These are phyloP conservation scores for Penicillium sp. DNA, from an alignment of 2,329 filamentous ascomycete genomes.

Conservation along the genomic window DNA sequence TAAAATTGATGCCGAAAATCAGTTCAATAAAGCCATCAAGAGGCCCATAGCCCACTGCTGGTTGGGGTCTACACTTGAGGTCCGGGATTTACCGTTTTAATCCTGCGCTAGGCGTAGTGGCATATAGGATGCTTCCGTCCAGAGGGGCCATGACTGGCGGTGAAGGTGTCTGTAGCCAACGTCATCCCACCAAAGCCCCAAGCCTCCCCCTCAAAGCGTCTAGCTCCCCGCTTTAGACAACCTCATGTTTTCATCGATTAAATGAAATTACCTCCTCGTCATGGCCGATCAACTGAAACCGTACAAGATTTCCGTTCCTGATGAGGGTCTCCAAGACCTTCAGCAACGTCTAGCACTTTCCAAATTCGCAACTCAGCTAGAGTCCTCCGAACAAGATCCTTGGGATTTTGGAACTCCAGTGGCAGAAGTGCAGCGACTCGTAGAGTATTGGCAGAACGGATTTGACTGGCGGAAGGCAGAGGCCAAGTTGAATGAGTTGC, in stretches of 20 bases:
- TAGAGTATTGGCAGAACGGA: constrained; percentile 54
- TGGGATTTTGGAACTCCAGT: constrained; percentile 22
- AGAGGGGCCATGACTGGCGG: not conserved
- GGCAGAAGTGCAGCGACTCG: constrained; percentile 47
- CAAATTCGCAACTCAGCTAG: constrained; percentile 18
- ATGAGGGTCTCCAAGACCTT: constrained; percentile 17
- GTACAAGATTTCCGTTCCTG: constrained; percentile 16
- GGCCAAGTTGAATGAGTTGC: constrained; percentile 57
- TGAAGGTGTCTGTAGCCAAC: not conserved
- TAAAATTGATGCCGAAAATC: not conserved
- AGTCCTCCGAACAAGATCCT: constrained; percentile 15
- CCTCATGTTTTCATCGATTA: not conserved
- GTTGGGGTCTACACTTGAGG: not conserved
- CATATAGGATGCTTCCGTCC: not conserved
- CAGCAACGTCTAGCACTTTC: constrained; percentile 19
- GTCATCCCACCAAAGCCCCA: not conserved
- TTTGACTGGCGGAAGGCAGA: constrained; percentile 66
- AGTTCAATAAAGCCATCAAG: not conserved
- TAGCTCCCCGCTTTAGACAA: not conserved
- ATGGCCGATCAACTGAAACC: constrained; percentile 13
- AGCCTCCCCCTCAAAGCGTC: too few species aligned
- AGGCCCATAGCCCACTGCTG: too few species aligned
- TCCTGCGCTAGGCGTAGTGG: not conserved
- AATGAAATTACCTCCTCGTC: not conserved
- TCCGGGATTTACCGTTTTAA: not conserved